Percentiles rank a stretch among this genome's conserved stretches.
phyloP scores from a whole-genome alignment of 1,139 yeast genomes.

The Taiozyma sp. region DNA sequence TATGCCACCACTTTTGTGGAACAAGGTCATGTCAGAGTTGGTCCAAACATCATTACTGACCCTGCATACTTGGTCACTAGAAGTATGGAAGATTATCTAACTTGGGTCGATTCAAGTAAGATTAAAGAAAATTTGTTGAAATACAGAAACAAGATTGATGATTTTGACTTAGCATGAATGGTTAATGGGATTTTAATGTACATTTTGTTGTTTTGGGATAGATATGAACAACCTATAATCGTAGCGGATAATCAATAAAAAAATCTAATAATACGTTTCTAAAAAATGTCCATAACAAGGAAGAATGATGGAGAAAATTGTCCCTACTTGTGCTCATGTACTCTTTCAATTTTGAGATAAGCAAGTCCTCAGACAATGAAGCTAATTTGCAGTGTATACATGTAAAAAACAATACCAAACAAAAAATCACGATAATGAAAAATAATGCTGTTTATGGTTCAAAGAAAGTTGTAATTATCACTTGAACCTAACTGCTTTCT shows the following conservation, averaged over 20 bases:
- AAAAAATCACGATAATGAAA: not conserved
- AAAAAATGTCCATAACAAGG: not conserved
- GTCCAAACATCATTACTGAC: conserved; percentile 92
- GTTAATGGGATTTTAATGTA: not conserved
- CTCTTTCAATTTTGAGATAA: too few species aligned
- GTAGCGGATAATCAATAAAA: not conserved
- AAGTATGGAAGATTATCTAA: conserved; percentile 91
- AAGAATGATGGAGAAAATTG: not conserved
- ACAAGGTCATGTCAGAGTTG: conserved; percentile 97
- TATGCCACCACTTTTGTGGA: conserved; percentile 92
- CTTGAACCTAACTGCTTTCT: conserved; percentile 34
- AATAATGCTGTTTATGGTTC: not conserved
- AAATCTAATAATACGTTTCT: not conserved
- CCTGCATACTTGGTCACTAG: conserved; percentile 92
- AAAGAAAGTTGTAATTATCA: conserved; percentile 24
- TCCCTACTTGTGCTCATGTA: not conserved
- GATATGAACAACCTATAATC: not conserved
- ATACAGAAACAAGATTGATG: conserved; percentile 83
- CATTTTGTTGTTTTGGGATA: not conserved
- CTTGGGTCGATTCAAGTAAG: conserved; percentile 96
- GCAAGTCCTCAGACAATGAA: not conserved
- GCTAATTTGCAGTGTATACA: not conserved
- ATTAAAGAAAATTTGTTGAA: conserved; percentile 85
- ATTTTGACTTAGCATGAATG: conserved; percentile 54
- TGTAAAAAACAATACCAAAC: not conserved